Base-by-base conservation (phyloP, 306 rosid species). In the Urtica urens region DNA sequence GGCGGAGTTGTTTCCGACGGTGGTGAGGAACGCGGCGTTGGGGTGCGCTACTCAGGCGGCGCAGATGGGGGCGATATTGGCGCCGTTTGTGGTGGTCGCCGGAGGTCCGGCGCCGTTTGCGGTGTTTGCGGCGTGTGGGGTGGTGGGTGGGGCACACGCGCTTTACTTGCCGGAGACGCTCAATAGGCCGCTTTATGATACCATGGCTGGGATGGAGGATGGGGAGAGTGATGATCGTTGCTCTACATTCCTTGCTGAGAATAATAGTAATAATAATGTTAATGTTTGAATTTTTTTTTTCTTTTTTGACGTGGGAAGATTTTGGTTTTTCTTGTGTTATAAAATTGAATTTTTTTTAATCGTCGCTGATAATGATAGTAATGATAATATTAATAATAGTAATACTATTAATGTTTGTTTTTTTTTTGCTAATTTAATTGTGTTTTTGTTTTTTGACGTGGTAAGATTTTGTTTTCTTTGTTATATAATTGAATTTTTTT, bases 61-160 rank as follows among this genome's bases (percentile, higher is more conserved):
- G 0, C 93, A 83, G 24, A 78, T 88, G 86, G 96, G 96, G 22
- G 96, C 96, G 0, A 76, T 88, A 7, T 51, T 81, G 64, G 81
- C 97, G 1, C 97, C 97, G 7, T 44, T 84, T 49, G 95, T 88
- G 44, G 97, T 88, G 33, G 93, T 88, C 64, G 34, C 81, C 67
- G 95, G 95, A 0, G 86, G 87, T 0, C 69, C 78, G 17, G 24
- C 72, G 45, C 93, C 97, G 15, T 84, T 90, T 49, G 70, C 53
- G 4, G 84, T 74, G 60, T 88, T 88, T 41, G 87, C 75, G 0
- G 57, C 26, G 3, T 83, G 95, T n/a, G 97, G 87, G n/a, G 33
- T 71, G 3, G 46, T 38, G 1, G 97, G 78, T 2, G 95, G 97
- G 12, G 26, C 67, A 20, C 55, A 84, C 24, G 97, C 80, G 1